Percentiles rank a stretch among this genome's conserved stretches.
phyloP scores from a whole-genome alignment of 129 eudicot species.

The Tanacetum coccineum region DNA sequence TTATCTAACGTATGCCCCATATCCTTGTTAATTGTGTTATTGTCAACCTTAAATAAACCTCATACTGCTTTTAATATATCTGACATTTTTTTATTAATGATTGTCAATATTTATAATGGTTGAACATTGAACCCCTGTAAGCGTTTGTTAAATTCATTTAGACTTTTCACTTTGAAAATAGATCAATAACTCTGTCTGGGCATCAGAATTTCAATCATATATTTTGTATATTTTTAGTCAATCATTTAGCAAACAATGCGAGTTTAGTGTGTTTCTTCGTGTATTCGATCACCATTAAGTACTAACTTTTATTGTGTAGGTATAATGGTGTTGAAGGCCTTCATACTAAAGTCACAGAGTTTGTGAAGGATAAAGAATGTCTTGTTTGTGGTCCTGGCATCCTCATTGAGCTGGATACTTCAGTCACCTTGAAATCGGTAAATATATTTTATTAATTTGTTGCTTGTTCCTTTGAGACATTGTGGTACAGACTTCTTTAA shows the following conservation, averaged over 20 bases:
- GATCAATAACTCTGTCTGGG: not conserved
- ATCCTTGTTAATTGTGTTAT: conserved; percentile 3
- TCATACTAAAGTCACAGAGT: conserved; percentile 85
- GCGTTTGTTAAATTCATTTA: conserved; percentile 9
- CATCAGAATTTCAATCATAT: not conserved
- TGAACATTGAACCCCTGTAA: conserved; percentile 4
- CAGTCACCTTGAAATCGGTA: conserved; percentile 66
- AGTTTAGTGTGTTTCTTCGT: conserved; percentile 1
- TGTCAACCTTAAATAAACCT: conserved; percentile 1
- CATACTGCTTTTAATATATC: not conserved
- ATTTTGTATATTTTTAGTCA: not conserved
- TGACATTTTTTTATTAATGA: not conserved
- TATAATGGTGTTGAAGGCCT: conserved; percentile 95
- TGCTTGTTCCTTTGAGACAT: not conserved
- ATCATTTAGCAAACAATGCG: not conserved
- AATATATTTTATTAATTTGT: not conserved
- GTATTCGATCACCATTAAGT: conserved; percentile 18
- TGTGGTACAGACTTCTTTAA: too few species aligned
- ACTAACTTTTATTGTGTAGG: conserved; percentile 37
- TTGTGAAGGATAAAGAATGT: conserved; percentile 74
- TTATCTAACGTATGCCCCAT: conserved; percentile 66
- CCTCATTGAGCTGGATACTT: conserved; percentile 72
- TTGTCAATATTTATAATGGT: not conserved
- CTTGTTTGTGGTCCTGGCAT: conserved; percentile 93
- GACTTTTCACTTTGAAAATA: conserved; percentile 1